phyloP scores from a whole-genome alignment of 768 basidiomycete genomes.

The Rhizopogon rudus region DNA sequence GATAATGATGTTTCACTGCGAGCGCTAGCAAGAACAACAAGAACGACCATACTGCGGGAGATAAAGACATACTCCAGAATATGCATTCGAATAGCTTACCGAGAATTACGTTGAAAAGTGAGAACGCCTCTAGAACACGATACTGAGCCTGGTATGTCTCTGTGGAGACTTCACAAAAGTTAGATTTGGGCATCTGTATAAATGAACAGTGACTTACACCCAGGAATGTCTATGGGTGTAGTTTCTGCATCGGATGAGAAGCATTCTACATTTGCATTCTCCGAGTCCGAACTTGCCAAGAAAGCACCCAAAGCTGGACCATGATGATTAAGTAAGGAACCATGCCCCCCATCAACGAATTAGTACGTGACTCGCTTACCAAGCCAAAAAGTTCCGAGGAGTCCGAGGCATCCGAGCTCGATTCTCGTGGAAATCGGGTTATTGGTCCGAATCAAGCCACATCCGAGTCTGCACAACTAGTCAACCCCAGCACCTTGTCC shows the following conservation, averaged over 20 bases:
- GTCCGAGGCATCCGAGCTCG: conserved; percentile 66
- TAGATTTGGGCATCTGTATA: neutral
- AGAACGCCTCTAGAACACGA: conserved; percentile 74
- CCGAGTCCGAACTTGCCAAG: conserved; percentile 68
- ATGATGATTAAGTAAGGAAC: conserved; percentile 10
- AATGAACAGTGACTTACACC: conserved; percentile 47
- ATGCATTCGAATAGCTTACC: conserved; percentile 36
- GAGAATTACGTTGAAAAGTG: conserved; percentile 70
- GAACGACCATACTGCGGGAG: conserved; percentile 42
- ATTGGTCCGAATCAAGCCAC: conserved; percentile 56
- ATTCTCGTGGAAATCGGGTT: conserved; percentile 79
- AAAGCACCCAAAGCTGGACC: conserved; percentile 66
- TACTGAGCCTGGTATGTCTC: conserved; percentile 90
- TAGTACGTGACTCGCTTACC: conserved; percentile 38
- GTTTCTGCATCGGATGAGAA: conserved; percentile 52
- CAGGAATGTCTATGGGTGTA: conserved; percentile 53
- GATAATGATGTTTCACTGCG: conserved; percentile 37
- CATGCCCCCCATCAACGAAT: neutral
- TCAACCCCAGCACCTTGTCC: conserved; percentile 1
- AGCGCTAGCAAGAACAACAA: conserved; percentile 40
- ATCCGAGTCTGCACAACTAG: conserved; percentile 45
- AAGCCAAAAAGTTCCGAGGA: conserved; percentile 76
- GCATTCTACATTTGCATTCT: conserved; percentile 79
- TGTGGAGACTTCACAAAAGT: conserved; percentile 55
- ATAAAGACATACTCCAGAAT: conserved; percentile 4